Evolutionary conservation across 768 basidiomycete species (phyloP), one percentile per base, ranked within the genome.

Genomic region (Russula griseocarnosa): DNA sequence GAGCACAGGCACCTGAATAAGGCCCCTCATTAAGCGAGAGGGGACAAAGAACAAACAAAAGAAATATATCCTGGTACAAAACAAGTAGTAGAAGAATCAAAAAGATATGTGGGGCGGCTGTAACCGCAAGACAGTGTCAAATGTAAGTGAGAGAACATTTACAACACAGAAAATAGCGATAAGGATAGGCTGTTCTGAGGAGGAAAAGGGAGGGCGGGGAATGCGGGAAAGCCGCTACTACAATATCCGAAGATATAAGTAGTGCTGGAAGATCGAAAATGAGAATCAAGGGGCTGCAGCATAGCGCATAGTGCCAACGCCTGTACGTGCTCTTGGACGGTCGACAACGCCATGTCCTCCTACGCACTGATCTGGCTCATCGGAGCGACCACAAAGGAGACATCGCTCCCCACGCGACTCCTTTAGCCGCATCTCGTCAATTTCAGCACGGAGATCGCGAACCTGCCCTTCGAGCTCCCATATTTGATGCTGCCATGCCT

Each of bases 401-500:
- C 90, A 92, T 61, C 81, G 82, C 11, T 76, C 76, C 52, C 74
- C 72, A 8, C 68, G 71, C 14, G 66, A 65, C 46, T 79, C 79
- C 18, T 68, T 72, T 30, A 73, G 74, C 53, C 79, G 83, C 47
- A 86, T 74, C 28, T 79, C 81, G 38, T 86, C 85, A 38, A 92
- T 72, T 72, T 92, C 87, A 22, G 81, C 78, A 66, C 87, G 86
- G 62, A 93, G 76, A 71, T 87, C 86, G 54, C 82, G 82, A 51
- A 92, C 81, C 71, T 88, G 87, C 14, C 82, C 81, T 70, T 88
- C 88, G 56, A 92, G 75, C 70, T 91, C 90, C 85, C 82, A 84
- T 56, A 90, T 81, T 63, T 88, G 85, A 62, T 78, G 81, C 69
- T 89, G 86, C 86, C 87, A 90, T 24, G 81, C 82, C 67, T 81